Evolutionary conservation across 352 stramenopile genomes (phyloP).

Genomic region (Globisporangium ultimum): DNA sequence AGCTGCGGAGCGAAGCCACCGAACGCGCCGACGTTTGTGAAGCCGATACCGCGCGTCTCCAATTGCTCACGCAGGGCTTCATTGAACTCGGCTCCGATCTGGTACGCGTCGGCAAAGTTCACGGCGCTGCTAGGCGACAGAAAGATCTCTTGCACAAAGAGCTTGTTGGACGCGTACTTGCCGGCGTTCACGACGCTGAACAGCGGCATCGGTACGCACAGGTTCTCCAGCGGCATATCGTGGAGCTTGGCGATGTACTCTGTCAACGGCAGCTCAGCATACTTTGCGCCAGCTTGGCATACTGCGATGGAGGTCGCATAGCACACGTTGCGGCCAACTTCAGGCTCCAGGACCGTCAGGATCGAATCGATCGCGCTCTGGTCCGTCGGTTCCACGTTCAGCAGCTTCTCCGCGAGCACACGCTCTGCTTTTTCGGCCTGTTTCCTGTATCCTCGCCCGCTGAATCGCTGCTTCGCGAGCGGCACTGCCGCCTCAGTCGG

Average conservation of each 20-base stretch:
- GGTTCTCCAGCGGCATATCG: conserved; percentile 36
- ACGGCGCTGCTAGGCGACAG: conserved; percentile 43
- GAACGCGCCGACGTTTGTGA: conserved; percentile 53
- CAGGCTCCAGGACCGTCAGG: conserved; percentile 34
- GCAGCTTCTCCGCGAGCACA: conserved; percentile 37
- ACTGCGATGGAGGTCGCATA: conserved; percentile 57
- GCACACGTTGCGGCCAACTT: conserved; percentile 52
- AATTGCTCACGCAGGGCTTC: conserved; percentile 37
- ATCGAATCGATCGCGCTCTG: conserved; percentile 37
- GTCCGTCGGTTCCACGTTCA: conserved; percentile 40
- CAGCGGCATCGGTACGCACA: conserved; percentile 64
- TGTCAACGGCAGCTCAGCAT: conserved; percentile 41
- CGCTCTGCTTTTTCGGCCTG: conserved; percentile 31
- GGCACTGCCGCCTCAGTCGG: conserved; percentile 19
- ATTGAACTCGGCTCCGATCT: conserved; percentile 54
- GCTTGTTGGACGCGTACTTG: conserved; percentile 58
- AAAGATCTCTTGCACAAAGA: conserved; percentile 66
- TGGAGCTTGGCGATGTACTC: conserved; percentile 55
- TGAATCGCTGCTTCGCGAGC: conserved; percentile 35
- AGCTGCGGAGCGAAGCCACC: conserved; percentile 63
- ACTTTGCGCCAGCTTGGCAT: conserved; percentile 63
- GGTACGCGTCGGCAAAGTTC: conserved; percentile 58
- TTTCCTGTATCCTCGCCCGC: conserved; percentile 32
- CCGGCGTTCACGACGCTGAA: conserved; percentile 75
- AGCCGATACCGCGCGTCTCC: conserved; percentile 47